These are phyloP conservation scores for Porphyra umbilicalis DNA, from an alignment of 31 red algal species.

Conservation along the genomic window DNA sequence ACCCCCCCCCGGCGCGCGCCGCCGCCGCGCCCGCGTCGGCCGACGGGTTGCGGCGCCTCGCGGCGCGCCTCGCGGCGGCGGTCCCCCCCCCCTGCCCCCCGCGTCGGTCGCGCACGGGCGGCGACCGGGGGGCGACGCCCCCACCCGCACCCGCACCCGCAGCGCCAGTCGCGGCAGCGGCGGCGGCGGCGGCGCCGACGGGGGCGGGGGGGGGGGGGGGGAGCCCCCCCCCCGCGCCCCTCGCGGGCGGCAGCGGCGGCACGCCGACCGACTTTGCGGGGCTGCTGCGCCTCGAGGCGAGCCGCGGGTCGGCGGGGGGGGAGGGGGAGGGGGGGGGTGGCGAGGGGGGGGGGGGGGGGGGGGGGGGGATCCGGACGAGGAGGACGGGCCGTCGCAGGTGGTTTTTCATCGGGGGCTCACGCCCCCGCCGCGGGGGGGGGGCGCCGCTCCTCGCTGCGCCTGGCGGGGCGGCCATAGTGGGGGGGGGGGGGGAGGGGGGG, in stretches of 20 bases:
- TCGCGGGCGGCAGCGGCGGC: not conserved
- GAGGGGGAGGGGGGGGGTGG: not conserved
- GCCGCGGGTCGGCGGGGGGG: not conserved
- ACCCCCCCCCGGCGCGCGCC: no score
- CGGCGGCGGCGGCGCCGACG: not conserved
- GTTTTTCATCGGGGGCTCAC: not conserved
- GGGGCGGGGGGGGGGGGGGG: not conserved
- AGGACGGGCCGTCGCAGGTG: not conserved
- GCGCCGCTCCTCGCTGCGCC: not conserved
- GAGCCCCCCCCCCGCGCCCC: no score
- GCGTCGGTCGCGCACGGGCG: no score
- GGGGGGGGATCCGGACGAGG: not conserved
- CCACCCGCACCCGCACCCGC: not conserved
- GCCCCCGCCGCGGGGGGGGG: not conserved
- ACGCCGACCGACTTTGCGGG: not conserved
- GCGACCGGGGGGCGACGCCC: no score
- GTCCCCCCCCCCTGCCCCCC: not conserved
- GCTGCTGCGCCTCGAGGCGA: not conserved
- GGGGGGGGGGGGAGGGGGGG: not conserved
- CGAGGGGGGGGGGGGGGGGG: not conserved
- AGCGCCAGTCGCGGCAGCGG: not conserved
- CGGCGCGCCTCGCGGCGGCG: not conserved
- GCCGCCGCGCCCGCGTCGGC: not conserved
- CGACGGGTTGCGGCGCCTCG: not conserved
- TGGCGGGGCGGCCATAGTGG: not conserved